Conservation (phyloP, 768 basidiomycete species). For the Russula emetica region DNA sequence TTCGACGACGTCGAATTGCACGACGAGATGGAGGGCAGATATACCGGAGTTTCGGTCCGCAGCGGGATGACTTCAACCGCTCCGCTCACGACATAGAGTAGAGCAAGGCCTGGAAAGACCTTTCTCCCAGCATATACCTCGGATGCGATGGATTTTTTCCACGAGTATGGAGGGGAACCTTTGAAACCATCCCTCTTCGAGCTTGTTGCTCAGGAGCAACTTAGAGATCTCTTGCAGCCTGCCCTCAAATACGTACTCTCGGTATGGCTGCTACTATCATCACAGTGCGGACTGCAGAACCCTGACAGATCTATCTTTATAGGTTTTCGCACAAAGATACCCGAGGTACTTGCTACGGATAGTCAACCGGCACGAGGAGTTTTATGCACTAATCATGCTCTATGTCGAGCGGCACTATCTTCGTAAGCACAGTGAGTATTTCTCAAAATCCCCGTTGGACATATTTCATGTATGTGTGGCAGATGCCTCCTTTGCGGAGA, state of each 20-base stretch:
- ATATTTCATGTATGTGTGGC: conserved; percentile 6
- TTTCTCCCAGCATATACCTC: neutral
- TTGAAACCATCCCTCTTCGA: conserved; percentile 84
- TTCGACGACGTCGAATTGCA: neutral
- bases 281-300: neutral
- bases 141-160: conserved; percentile 71
- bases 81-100: neutral
- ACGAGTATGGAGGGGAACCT: conserved; percentile 66
- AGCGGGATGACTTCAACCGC: neutral
- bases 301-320: neutral
- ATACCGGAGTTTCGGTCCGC: neutral
- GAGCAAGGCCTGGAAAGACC: neutral
- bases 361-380: conserved; percentile 94
- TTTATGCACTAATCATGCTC: conserved; percentile 85
- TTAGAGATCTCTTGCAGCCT: conserved; percentile 87
- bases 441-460: neutral
- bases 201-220: conserved; percentile 88
- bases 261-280: conserved; percentile 44
- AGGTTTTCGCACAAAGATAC: conserved; percentile 94
- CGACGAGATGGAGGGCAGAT: too few species aligned
- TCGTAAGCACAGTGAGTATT: conserved; percentile 66
- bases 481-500: conserved; percentile 94
- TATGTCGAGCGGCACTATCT: conserved; percentile 91
- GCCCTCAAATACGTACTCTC: conserved; percentile 91
- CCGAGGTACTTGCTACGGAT: conserved; percentile 88